Conservation (phyloP, 306 rosid genomes). For the Lathyrus aphaca region DNA sequence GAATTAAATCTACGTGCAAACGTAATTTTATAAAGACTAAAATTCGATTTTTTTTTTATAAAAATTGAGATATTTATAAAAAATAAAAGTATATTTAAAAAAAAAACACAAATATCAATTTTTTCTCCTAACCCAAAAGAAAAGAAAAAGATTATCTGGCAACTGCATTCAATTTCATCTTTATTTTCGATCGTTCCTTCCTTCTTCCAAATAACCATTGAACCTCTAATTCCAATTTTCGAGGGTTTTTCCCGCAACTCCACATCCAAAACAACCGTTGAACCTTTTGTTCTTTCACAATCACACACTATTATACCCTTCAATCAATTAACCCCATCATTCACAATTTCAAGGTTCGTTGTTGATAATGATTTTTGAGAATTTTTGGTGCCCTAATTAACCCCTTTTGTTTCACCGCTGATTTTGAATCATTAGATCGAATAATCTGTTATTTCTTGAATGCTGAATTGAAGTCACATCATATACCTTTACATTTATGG, state of each 20-base stretch:
- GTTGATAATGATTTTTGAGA: background rate
- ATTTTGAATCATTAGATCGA: background rate
- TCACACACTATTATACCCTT: background rate
- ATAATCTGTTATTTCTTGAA: background rate
- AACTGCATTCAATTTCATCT: background rate
- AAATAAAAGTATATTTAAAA: too few relatives aligned
- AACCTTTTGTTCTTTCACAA: background rate
- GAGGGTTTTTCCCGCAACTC: background rate
- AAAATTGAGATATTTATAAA: too few relatives aligned
- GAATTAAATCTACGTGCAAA: too few relatives aligned
- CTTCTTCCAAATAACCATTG: background rate
- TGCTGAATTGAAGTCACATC: background rate
- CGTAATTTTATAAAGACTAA: too few relatives aligned
- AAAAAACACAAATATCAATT: too few relatives aligned
- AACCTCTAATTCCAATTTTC: background rate
- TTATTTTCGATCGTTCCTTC: background rate
- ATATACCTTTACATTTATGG: background rate
- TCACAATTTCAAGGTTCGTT: constrained; percentile 20
- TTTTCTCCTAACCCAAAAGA: too few relatives aligned
- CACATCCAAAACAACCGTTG: background rate
- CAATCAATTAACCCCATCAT: background rate
- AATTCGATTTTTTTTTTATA: too few relatives aligned
- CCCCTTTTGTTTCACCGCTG: background rate
- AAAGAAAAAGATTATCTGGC: background rate
- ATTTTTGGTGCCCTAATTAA: constrained; percentile 9